These are phyloP conservation scores for Penicillium crystallinum DNA, from an alignment of 495 filamentous ascomycete species.

Conservation along the genomic window DNA sequence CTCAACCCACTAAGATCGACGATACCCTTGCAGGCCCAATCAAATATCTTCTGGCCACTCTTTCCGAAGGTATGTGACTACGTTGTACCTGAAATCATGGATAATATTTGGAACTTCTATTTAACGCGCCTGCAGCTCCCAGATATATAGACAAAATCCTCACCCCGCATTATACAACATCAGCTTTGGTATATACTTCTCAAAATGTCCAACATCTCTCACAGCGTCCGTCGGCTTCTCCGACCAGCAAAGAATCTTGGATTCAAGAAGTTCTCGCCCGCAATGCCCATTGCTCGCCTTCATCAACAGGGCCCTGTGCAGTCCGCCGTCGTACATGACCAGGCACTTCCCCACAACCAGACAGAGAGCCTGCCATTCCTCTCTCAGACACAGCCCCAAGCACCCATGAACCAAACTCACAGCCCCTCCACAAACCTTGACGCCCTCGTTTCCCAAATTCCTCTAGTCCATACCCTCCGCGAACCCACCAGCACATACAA, in stretches of 20 bases:
- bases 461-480: slow-evolving; percentile 61
- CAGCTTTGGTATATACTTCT: not conserved
- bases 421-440: slow-evolving; percentile 47
- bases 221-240: slow-evolving; percentile 6
- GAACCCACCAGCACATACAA: slow-evolving; percentile 51
- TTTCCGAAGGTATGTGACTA: no score
- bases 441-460: slow-evolving; percentile 63
- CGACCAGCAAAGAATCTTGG: slow-evolving; percentile 4
- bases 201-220: slow-evolving; percentile 10
- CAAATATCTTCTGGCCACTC: no score
- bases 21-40: no score
- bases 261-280: not conserved
- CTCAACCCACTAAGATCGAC: not conserved
- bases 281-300: slow-evolving; percentile 9
- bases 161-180: not conserved
- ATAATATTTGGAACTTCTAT: no score
- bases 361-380: slow-evolving; percentile 10
- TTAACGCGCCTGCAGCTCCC: not conserved
- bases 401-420: not conserved
- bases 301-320: slow-evolving; percentile 25
- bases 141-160: no score
- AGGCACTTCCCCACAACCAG: slow-evolving; percentile 22
- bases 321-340: slow-evolving; percentile 26
- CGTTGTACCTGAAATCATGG: no score
- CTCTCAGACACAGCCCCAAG: slow-evolving; percentile 9